Evolutionary conservation across 495 filamentous ascomycete species (phyloP), one percentile per base, ranked within the genome.

Genomic region (Talaromyces liani): DNA sequence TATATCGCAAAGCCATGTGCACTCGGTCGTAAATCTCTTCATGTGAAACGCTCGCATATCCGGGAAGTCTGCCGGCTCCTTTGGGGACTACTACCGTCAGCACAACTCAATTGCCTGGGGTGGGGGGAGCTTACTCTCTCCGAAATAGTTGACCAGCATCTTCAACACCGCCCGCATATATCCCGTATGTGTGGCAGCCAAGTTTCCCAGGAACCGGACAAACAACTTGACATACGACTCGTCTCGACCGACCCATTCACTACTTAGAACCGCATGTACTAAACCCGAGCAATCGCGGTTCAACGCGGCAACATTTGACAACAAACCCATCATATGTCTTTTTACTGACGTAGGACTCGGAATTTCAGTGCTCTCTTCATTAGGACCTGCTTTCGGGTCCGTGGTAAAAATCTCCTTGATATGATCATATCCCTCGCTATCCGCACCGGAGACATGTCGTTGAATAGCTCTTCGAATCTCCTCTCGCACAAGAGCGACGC

Each of bases 181-280:
- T 2, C 82, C 80, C 7, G 85, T 85, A 68, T 96, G 91, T 1
- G 91, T 87, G 45, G 90, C 93, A 14, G 90, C 82, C 49, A 99
- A 77, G 66, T 87, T 89, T 33, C 88, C 90, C 29, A 98, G 72
- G 58, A 98, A 90, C 59, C 90, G 84, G 56, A 89, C 84, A 73
- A 89, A 98, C 2, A 90, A 80, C 64, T 85, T 85, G 45, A 92
- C 82, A 74, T 95, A 97, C 4, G 81, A 76, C 63, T 92, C 87
- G 68, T 93, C 90, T 58, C 92, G 83, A 9, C 89, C 91, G 49
- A 97, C 82, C 94, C 94, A 99, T 41, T 86, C 79, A 72, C 86
- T 90, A 64, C 83, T 77, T 34, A 97, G 75, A 9, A 96, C 78
- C 24, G 86, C 86, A 65, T 84, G 78, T 41, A 97, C 85, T 34